Conservation (phyloP, 768 basidiomycete species). For the Tulasnella calospora region DNA sequence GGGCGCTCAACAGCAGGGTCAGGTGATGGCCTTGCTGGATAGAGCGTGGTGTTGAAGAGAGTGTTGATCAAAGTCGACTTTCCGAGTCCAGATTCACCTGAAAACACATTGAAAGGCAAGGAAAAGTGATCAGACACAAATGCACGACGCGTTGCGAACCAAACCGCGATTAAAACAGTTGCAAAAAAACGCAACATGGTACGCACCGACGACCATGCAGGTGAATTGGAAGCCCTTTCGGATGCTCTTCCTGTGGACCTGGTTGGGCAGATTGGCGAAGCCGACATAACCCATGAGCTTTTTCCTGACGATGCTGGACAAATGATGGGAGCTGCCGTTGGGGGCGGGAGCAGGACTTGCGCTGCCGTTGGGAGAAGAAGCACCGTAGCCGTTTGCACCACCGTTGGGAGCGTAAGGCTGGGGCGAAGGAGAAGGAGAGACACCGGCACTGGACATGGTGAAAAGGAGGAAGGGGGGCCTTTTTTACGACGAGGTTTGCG, state of each 20-base stretch:
- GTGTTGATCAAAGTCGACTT: slow-evolving; percentile 99
- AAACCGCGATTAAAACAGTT: slow-evolving; percentile 3
- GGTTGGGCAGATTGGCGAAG: slow-evolving; percentile 97
- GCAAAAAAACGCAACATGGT: neutral
- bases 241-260: slow-evolving; percentile 97
- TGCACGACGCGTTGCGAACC: neutral
- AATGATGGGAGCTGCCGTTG: slow-evolving; percentile 52
- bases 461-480: neutral
- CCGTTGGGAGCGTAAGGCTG: slow-evolving; percentile 7
- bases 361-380: slow-evolving; percentile 16
- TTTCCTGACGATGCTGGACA: slow-evolving; percentile 57
- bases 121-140: neutral
- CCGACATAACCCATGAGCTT: slow-evolving; percentile 94
- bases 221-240: slow-evolving; percentile 99
- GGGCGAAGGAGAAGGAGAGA: slow-evolving; percentile 20
- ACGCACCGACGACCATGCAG: slow-evolving; percentile 96
- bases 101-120: neutral
- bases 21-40: slow-evolving; percentile 78
- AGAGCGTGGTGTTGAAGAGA: slow-evolving; percentile 93
- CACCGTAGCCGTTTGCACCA: slow-evolving; percentile 23
- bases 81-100: slow-evolving; percentile 96
- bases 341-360: neutral
- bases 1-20: slow-evolving; percentile 81
- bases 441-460: slow-evolving; percentile 19
- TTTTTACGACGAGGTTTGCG: slow-evolving; percentile 8